Evolutionary conservation across 2,329 filamentous ascomycete genomes (phyloP).

Genomic region (Zarea fungicola): DNA sequence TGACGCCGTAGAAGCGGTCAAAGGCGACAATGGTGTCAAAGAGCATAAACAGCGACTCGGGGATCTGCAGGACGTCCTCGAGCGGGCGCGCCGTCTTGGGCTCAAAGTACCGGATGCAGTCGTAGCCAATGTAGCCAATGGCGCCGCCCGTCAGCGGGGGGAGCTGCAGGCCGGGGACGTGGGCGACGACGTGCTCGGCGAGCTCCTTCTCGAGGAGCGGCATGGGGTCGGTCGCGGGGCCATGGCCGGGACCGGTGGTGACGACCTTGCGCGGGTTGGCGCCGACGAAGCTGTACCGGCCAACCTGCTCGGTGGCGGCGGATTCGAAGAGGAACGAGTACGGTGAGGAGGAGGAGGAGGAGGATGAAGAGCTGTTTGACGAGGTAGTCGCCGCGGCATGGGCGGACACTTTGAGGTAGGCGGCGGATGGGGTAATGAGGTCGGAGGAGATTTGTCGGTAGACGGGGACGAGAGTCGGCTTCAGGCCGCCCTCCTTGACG

Average conservation of each 20-base stretch:
- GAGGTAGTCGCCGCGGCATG: slow-evolving; percentile 50
- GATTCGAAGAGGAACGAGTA: slow-evolving; percentile 95
- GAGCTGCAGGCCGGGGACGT: slow-evolving; percentile 74
- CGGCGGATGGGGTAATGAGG: slow-evolving; percentile 87
- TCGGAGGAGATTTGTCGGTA: slow-evolving; percentile 85
- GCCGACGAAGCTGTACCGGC: slow-evolving; percentile 92
- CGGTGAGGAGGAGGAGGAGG: slow-evolving; percentile 45
- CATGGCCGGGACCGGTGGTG: slow-evolving; percentile 82
- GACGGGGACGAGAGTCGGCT: slow-evolving; percentile 71
- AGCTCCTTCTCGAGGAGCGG: slow-evolving; percentile 78
- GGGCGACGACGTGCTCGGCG: slow-evolving; percentile 69
- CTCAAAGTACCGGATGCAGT: slow-evolving; percentile 97
- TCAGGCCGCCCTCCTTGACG: slow-evolving; percentile 20
- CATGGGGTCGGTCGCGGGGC: slow-evolving; percentile 76
- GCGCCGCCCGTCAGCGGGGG: slow-evolving; percentile 87
- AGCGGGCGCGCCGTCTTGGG: slow-evolving; percentile 87
- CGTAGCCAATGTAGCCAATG: slow-evolving; percentile 95
- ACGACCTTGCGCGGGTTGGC: slow-evolving; percentile 75
- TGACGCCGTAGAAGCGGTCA: slow-evolving; percentile 66
- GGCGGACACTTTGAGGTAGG: slow-evolving; percentile 85
- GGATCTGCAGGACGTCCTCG: slow-evolving; percentile 82
- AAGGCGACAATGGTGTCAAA: slow-evolving; percentile 93
- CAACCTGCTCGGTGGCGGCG: slow-evolving; percentile 87
- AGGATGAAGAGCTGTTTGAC: slow-evolving; percentile 24
- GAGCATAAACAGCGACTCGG: slow-evolving; percentile 94